Percentiles rank a stretch among this genome's conserved stretches.
These are phyloP conservation scores for Xylaria sp. DNA, from an alignment of 2,329 filamentous ascomycete genomes.

Conservation along the genomic window DNA sequence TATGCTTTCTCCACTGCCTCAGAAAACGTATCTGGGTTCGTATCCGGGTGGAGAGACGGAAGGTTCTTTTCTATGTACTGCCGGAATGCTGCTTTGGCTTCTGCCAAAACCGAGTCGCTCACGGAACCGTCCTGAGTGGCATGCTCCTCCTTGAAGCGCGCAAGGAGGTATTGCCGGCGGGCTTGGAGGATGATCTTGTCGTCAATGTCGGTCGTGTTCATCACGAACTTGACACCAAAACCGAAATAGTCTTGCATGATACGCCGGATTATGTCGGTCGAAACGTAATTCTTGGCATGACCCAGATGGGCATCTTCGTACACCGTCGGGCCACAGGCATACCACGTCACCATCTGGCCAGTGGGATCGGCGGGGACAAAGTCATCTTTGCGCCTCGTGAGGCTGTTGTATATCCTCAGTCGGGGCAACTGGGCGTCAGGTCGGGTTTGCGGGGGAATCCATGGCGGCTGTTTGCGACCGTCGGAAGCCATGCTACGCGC, in stretches of 20 bases:
- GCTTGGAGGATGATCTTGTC: constrained; percentile 70
- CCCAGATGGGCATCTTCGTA: constrained; percentile 81
- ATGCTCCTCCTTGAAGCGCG: constrained; percentile 35
- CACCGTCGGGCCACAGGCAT: constrained; percentile 89
- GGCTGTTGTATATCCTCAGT: constrained; percentile 78
- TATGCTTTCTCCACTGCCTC: constrained; percentile 30
- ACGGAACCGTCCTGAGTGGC: constrained; percentile 24
- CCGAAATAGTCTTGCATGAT: constrained; percentile 86
- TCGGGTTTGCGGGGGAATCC: constrained; percentile 18
- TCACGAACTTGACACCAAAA: constrained; percentile 84
- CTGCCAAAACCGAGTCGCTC: constrained; percentile 31
- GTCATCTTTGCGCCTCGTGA: constrained; percentile 79
- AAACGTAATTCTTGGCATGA: constrained; percentile 90
- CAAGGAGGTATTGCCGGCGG: constrained; percentile 31
- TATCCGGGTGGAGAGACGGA: constrained; percentile 26
- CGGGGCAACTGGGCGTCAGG: constrained; percentile 23
- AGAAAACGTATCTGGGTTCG: constrained; percentile 21
- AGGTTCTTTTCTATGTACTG: constrained; percentile 33
- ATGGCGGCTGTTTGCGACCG: constrained; percentile 26
- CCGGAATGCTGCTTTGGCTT: constrained; percentile 26
- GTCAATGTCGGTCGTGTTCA: constrained; percentile 93
- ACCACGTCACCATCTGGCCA: constrained; percentile 78
- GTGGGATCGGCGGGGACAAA: constrained; percentile 75
- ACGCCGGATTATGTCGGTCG: constrained; percentile 86
- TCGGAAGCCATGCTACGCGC: constrained; percentile 23